These are phyloP conservation scores for Oryza longistaminata DNA, from an alignment of 176 grass and related monocot species.

Conservation along the genomic window DNA sequence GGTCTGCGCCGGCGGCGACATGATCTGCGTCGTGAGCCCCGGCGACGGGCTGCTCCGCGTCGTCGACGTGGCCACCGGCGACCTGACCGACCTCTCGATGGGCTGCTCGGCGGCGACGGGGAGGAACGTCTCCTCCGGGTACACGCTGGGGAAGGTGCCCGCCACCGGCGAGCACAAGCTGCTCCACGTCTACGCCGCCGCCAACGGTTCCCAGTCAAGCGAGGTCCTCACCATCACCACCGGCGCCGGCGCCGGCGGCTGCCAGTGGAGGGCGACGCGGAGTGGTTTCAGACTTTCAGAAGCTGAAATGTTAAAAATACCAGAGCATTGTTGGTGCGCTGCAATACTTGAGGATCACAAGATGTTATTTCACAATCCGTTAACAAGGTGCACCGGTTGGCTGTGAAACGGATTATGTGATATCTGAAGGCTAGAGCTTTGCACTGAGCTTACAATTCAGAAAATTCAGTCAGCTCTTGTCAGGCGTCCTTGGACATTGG, in stretches of 20 bases:
- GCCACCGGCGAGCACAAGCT: conserved; percentile 31
- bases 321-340: too few relatives aligned
- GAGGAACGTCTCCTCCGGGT: neutral
- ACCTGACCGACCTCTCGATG: neutral
- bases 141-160: conserved; percentile 26
- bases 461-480: too few relatives aligned
- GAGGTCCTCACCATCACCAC: conserved; percentile 19
- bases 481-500: too few relatives aligned
- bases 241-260: neutral
- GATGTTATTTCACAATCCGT: too few relatives aligned
- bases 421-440: too few relatives aligned
- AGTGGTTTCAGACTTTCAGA: too few relatives aligned
- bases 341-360: too few relatives aligned
- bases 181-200: neutral
- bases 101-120: neutral
- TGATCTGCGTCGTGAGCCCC: neutral
- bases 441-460: too few relatives aligned
- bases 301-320: too few relatives aligned
- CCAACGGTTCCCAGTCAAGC: neutral
- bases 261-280: neutral
- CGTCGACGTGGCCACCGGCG: neutral
- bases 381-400: too few relatives aligned
- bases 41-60: neutral
- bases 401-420: too few relatives aligned
- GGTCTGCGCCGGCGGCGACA: neutral